Evolutionary conservation across 2,329 filamentous ascomycete genomes (phyloP), one percentile per base, ranked within the genome.

Genomic region (Periconia sp.): DNA sequence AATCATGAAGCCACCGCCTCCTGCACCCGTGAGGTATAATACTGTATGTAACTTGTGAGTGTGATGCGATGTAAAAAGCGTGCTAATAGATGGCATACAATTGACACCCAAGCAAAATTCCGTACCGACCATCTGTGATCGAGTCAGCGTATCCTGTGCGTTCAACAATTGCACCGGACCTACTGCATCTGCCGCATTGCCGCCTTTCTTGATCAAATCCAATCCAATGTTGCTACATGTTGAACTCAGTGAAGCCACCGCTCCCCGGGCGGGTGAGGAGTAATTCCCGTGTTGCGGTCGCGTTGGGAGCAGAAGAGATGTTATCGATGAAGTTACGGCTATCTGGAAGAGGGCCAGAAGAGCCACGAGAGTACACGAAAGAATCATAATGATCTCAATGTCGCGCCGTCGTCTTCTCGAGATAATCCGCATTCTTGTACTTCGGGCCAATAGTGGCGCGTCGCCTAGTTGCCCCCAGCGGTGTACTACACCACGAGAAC

Each of bases 1-100:
- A 4, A 96, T 77, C 79, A 90, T 88, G 71, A 96, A 96, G 2
- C 92, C 92, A 28, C 92, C 92, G 7, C 92, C 92, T 15, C 89
- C 92, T 46, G 96, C 86, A 12, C 92, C 92, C 65, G 29, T 8
- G 18, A n/a, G 7, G 13, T 8, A 38, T 25, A 16, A 56, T 18
- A 55, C 30, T 21, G 40, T 35, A 17, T 30, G 4, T 17, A 26
- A 6, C 8, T 24, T 15, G 7, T 12, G 19, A 12, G 13, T 24
- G 9, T 18, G 10, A 10, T 35, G 9, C 10, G 10, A 35, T 32
- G 21, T 12, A 34, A 8, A 12, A 9, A 11, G 16, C 52, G 45
- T 56, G 65, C 65, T 65, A 35, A 62, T 64, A 38, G 71, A 67
- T 46, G 76, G 75, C 73, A 76, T 76, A 43, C 73, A 73, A 21